Base-by-base conservation (phyloP, 495 filamentous ascomycete species). In the Glarea lozoyensis region DNA sequence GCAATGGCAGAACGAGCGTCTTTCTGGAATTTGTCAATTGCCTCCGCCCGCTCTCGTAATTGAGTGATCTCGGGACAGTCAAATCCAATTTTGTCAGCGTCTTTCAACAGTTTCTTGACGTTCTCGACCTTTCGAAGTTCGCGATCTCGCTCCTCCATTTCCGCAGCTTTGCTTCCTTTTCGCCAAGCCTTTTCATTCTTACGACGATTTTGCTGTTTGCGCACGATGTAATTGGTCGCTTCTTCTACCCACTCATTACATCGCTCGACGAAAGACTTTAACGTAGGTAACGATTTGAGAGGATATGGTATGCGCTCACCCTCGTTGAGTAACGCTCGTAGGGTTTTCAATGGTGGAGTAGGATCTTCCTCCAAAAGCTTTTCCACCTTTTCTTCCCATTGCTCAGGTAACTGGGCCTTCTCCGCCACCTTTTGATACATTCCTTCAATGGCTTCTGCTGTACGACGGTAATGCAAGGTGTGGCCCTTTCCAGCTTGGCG, bases 181-280 rank as follows among this genome's bases (percentile, higher is more conserved):
- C 79, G 77, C 86, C 86, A 94, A 23, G 76, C 81, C 58, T 90
- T 93, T 56, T 96, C 89, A 62, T 85, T 96, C 66, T 99, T 99
- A 46, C 92, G 87, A 53, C 92, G 83, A 60, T 94, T 94, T 64
- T 96, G 90, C 66, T 97, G 92, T 67, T 99, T 99, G 37, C 92
- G 84, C 47, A 89, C 88, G 52, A 90, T 95, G 70, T 92, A 99
- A 60, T 88, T 94, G 49, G 84, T 88, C 45, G 92, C 92, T 65
- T 96, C 90, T 49, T 99, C 92, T 49, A 96, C 88, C 86, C 93
- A 94, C 60, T 94, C 89, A 64, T 94, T 92, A 67, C 89, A 95
- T 52, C 83, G 81, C 52, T 93, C 86, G 61, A 97, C 92, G 67
- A 90, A 97, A 48, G 76, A 72, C 65, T 79, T 84, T 57, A 99